phyloP scores from a whole-genome alignment of 163 green algal genomes.

The Scenedesmus sp. region DNA sequence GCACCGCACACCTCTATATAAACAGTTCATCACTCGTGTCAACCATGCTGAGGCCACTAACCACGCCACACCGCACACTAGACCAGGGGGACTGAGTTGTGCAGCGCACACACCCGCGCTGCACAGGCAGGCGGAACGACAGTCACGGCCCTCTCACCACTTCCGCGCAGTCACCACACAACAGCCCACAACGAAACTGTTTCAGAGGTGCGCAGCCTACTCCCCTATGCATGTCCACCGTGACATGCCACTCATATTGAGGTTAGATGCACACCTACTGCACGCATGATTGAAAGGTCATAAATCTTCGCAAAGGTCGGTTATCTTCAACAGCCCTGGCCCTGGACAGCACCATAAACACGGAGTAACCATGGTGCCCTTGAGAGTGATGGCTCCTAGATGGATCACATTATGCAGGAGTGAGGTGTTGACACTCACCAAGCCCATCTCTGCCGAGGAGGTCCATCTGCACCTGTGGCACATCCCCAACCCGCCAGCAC shows the following conservation, averaged over 20 bases:
- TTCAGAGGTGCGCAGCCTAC: background rate
- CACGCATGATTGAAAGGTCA: background rate
- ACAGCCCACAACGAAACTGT: background rate
- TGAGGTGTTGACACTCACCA: background rate
- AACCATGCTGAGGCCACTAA: background rate
- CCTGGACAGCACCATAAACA: background rate
- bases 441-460: background rate
- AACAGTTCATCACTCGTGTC: background rate
- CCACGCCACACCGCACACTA: background rate
- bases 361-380: background rate
- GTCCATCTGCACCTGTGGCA: background rate
- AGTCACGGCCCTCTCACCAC: background rate
- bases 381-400: background rate
- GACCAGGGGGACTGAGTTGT: background rate
- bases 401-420: background rate
- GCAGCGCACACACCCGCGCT: background rate
- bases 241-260: background rate
- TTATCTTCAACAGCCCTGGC: background rate
- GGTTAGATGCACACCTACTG: background rate
- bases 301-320: background rate
- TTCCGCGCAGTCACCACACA: background rate
- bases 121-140: background rate
- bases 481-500: background rate
- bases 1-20: background rate
- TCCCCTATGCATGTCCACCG: background rate